phyloP scores from a whole-genome alignment of 805 yeast species.

The Ogataea paradorogensis region DNA sequence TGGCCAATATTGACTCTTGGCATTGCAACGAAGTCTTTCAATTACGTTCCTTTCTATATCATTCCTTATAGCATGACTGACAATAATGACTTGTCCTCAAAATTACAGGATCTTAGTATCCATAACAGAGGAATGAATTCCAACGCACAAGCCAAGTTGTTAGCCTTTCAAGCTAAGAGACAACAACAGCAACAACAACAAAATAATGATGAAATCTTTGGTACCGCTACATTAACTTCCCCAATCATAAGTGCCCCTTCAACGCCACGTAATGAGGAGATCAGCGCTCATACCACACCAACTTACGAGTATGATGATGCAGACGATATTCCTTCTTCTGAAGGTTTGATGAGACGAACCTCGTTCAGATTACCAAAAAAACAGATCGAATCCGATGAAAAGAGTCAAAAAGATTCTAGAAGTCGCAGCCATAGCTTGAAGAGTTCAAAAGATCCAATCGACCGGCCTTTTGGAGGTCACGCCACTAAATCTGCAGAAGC shows the following conservation, averaged over 20 bases:
- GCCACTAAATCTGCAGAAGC: constrained; percentile 8
- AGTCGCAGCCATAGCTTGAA: constrained; percentile 18
- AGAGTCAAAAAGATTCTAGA: constrained; percentile 38
- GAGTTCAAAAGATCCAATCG: constrained; percentile 3
- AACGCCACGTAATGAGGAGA: constrained; percentile 19
- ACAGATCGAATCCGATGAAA: constrained; percentile 23
- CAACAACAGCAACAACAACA: constrained; percentile 35
- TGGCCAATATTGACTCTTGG: no score
- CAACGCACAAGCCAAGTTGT: constrained; percentile 79
- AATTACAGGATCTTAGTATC: constrained; percentile 24
- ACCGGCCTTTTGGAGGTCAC: constrained; percentile 10
- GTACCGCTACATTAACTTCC: constrained; percentile 4
- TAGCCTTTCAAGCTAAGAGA: constrained; percentile 85
- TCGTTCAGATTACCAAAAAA: constrained; percentile 26
- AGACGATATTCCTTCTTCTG: constrained; percentile 7
- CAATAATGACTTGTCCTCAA: constrained; percentile 15
- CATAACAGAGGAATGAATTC: constrained; percentile 49
- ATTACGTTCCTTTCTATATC: constrained; percentile 6
- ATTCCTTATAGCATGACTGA: constrained; percentile 6
- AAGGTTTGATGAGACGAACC: constrained; percentile 24
- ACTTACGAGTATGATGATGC: constrained; percentile 12
- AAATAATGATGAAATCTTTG: constrained; percentile 8
- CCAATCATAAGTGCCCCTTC: constrained; percentile 18
- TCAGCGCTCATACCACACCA: constrained; percentile 20
- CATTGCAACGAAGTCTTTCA: background rate